phyloP scores from a whole-genome alignment of 2,329 filamentous ascomycete species.

The Aaosphaeria arxii region DNA sequence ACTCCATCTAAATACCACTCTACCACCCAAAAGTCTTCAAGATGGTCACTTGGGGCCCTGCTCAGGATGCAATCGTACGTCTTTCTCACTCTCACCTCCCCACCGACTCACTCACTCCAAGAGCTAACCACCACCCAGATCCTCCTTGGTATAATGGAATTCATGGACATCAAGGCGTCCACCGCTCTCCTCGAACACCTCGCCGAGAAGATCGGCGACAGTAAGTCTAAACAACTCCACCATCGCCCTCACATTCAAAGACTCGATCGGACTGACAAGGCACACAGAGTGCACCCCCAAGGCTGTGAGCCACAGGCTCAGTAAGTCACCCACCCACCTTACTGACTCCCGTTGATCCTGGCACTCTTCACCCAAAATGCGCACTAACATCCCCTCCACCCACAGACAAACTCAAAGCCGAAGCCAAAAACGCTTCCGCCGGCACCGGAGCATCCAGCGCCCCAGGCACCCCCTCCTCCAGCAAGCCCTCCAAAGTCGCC shows the following conservation, averaged over 20 bases:
- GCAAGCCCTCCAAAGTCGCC: neutral
- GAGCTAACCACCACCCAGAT: conserved; percentile 13
- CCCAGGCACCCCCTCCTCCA: neutral
- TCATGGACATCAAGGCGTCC: conserved; percentile 11
- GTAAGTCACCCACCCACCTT: neutral
- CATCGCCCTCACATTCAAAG: neutral
- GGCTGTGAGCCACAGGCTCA: conserved; percentile 22
- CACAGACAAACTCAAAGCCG: too few species aligned
- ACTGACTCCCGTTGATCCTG: neutral
- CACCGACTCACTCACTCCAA: neutral
- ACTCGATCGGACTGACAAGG: neutral
- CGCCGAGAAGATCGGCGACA: conserved; percentile 15
- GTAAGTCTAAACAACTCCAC: conserved; percentile 5
- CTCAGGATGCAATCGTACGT: conserved; percentile 19
- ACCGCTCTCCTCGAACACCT: conserved; percentile 9
- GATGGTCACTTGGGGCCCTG: conserved; percentile 19
- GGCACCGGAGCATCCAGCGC: too few species aligned
- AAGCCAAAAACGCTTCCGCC: too few species aligned
- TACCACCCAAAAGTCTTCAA: conserved; percentile 1
- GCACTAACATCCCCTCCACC: too few species aligned
- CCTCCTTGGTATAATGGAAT: conserved; percentile 16
- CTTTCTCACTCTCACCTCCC: neutral
- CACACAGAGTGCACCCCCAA: conserved; percentile 23
- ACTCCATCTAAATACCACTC: neutral
- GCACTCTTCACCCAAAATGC: neutral